Base-by-base conservation (phyloP, 1,284 basidiomycete genomes). In the Cutaneotrichosporon curvatum region DNA sequence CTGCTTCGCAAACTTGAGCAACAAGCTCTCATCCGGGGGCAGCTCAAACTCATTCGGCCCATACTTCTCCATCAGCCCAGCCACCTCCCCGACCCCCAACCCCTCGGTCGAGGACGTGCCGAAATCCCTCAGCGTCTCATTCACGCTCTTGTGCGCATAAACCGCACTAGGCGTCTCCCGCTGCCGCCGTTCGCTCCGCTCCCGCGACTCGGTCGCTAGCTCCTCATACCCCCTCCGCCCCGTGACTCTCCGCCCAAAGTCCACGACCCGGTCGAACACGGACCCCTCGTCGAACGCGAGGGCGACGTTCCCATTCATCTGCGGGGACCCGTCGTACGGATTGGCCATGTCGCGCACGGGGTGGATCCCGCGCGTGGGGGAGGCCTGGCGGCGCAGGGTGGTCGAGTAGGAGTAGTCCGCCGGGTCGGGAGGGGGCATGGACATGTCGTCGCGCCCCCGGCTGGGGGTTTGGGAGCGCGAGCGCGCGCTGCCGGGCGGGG, bases 31-130 rank as follows among this genome's bases (percentile, higher is more conserved):
- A 1, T 85, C 82, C 0, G 84, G 75, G 0, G 80, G 79, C n/a
- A 95, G 87, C 2, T 86, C 80, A 63, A 97, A 96, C 70, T 97
- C 92, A 73, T 97, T 97, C 65, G 88, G 88, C 2, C 90, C 90
- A 56, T 87, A 80, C 4, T 75, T 75, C 22, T 77, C 76, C 28
- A 83, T 78, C 18, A 92, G 76, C n/a, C 76, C 73, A 2, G 81
- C 74, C 18, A 94, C 77, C 35, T 80, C 75, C n/a, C 78, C 70
- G 15, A 78, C 74, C 0, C 81, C 66, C 2, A 95, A 75, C 14
- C 90, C 90, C 23, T 73, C 67, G 0, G 74, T 72, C 6, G 76
- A 62, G 4, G 82, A 81, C 1, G 86, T 83, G 55, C 82, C 83
- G 60, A 85, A 77, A 10, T 51, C 48, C 12, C 39, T 18, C 21